Base-by-base conservation (phyloP, 2,329 filamentous ascomycete genomes). In the Colletotrichum orbiculare region DNA sequence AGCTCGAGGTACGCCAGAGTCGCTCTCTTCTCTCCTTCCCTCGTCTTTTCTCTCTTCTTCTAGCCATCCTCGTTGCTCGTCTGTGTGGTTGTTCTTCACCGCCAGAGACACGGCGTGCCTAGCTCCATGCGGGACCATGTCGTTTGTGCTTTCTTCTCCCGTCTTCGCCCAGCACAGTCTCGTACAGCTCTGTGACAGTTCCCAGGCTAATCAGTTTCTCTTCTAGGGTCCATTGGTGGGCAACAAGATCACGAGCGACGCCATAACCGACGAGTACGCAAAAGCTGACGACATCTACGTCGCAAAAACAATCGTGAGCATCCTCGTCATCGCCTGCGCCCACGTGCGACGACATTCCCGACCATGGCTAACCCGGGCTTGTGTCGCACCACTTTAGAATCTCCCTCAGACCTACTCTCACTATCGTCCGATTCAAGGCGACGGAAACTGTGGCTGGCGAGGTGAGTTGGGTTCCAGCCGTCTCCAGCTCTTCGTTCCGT, bases 401-500 rank as follows among this genome's bases (percentile, higher is more conserved):
- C 85, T 99, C 59, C 91, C 94, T 7, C 85, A 90, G 71, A 93
- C 91, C 61, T 97, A 97, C 77, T 92, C 93, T 17, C 90, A 94
- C 75, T 97, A 95, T 75, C 92, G 96, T 60, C 90, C 90, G 10
- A 89, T 97, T 76, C 90, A 91, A 77, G 95, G 96, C 57, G 95
- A 98, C 79, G 96, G 96, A 64, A 96, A 97, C 76, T 98, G 96
- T 79, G 96, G 95, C 73, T 98, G 96, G 95, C 88, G 95, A 90
- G 96, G 95, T 97, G 85, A 82, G 89, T 81, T 70, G 69, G 69
- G 56, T 43, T 46, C 56, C 46, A 41, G 55, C 53, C 38, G 49
- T 25, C 25, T 25, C 45, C 17, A 17, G 41, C 41, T 25, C 37
- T 37, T 50, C 43, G 33, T 47, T 25, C 38, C 42, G 37, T 42